A percentile compares a stretch with the other conserved stretches of the same genome.
These are phyloP conservation scores for Adansonia digitata DNA, from an alignment of 345 rosid genomes.

Conservation along the genomic window DNA sequence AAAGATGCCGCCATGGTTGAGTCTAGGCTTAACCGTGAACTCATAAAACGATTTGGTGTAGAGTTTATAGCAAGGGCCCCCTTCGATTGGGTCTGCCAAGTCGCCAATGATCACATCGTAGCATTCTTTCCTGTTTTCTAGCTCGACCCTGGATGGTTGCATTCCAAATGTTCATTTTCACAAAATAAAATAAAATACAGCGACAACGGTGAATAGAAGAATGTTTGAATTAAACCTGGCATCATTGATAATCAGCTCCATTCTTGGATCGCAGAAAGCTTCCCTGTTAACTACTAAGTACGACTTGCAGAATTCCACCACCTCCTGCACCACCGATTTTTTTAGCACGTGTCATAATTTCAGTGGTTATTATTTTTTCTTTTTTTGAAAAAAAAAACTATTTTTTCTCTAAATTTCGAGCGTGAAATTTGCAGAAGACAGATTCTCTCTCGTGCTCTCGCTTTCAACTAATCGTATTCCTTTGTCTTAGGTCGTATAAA, in stretches of 20 bases:
- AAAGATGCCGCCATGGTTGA: constrained; percentile 45
- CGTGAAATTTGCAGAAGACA: too few relatives aligned
- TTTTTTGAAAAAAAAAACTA: too few relatives aligned
- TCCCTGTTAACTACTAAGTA: constrained; percentile 44
- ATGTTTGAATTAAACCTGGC: constrained; percentile 32
- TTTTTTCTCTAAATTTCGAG: too few relatives aligned
- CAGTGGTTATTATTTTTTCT: too few relatives aligned
- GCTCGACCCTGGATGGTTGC: constrained; percentile 37
- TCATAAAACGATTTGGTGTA: constrained; percentile 63
- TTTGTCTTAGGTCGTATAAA: too few relatives aligned
- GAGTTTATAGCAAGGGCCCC: constrained; percentile 64
- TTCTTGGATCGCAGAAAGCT: constrained; percentile 45
- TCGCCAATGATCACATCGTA: constrained; percentile 65
- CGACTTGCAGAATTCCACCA: constrained; percentile 58
- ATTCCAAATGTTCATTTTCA: too few relatives aligned
- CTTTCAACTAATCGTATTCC: too few relatives aligned
- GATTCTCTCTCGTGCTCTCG: too few relatives aligned
- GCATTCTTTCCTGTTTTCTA: constrained; percentile 35
- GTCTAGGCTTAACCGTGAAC: constrained; percentile 44
- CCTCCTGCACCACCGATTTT: constrained; percentile 38
- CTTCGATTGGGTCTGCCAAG: constrained; percentile 67
- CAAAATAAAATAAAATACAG: too few relatives aligned
- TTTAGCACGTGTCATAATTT: too few relatives aligned
- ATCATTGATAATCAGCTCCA: constrained; percentile 51
- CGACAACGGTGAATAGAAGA: too few relatives aligned